These are phyloP conservation scores for Cladosporium cucumerinum DNA, from an alignment of 2,329 filamentous ascomycete species.

Conservation along the genomic window DNA sequence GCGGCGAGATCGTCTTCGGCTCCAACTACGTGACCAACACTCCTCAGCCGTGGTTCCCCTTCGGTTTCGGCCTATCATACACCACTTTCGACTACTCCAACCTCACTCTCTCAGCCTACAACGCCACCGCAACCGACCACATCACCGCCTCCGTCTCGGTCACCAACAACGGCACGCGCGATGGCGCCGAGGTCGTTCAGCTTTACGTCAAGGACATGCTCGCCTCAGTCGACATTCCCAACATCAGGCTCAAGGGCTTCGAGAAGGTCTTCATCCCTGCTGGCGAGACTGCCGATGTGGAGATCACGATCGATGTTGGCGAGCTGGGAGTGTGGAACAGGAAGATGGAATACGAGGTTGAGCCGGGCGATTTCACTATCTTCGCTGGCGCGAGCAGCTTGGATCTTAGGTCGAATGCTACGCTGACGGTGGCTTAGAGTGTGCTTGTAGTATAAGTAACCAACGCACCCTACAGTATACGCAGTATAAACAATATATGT, in stretches of 20 bases:
- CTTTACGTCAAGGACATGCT: slow-evolving; percentile 38
- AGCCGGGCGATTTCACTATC: slow-evolving; percentile 65
- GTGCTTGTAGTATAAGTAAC: background rate
- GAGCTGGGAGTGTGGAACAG: slow-evolving; percentile 56
- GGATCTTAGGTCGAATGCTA: slow-evolving; percentile 56
- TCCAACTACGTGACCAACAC: slow-evolving; percentile 62
- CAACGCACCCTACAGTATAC: background rate
- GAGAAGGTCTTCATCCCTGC: slow-evolving; percentile 59
- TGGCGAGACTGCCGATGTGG: slow-evolving; percentile 61
- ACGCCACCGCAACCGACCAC: slow-evolving; percentile 5
- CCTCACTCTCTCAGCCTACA: slow-evolving; percentile 34
- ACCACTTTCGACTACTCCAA: slow-evolving; percentile 45
- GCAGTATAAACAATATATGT: background rate
- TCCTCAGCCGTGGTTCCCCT: slow-evolving; percentile 65
- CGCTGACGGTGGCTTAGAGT: slow-evolving; percentile 23
- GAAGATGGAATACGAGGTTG: slow-evolving; percentile 68
- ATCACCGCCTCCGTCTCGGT: slow-evolving; percentile 23
- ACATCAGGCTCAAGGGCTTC: slow-evolving; percentile 69
- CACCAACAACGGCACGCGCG: slow-evolving; percentile 14
- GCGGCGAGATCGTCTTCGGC: slow-evolving; percentile 63
- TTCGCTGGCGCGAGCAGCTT: slow-evolving; percentile 58
- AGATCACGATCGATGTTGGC: slow-evolving; percentile 52
- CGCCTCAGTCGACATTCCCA: slow-evolving; percentile 60
- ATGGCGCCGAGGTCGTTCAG: slow-evolving; percentile 14
- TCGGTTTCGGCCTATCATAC: slow-evolving; percentile 76